phyloP scores from a whole-genome alignment of 2,329 filamentous ascomycete species.

The Bipolaris sorokiniana region DNA sequence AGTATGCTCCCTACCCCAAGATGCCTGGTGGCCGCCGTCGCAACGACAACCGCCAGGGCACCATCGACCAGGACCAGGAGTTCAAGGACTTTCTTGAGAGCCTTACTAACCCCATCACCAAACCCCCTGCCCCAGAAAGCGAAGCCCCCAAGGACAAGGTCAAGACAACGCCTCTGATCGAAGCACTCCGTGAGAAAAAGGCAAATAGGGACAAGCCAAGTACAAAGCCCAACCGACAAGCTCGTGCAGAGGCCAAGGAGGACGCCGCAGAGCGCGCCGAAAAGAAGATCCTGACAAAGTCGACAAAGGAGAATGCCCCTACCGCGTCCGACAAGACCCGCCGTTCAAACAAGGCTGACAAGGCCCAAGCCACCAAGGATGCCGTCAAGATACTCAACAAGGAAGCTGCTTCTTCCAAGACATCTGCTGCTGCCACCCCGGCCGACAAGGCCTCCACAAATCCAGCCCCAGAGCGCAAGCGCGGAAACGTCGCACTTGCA shows the following conservation, averaged over 20 bases:
- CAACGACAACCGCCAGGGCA: constrained; percentile 84
- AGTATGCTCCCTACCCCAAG: constrained; percentile 84
- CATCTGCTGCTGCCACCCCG: constrained; percentile 30
- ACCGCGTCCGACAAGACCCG: constrained; percentile 48
- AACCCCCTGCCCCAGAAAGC: constrained; percentile 60
- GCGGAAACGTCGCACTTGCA: constrained; percentile 60
- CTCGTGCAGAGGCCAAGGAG: constrained; percentile 67
- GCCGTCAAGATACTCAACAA: constrained; percentile 65
- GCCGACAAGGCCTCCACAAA: constrained; percentile 49
- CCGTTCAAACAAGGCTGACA: constrained; percentile 56
- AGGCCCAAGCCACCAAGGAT: constrained; percentile 69
- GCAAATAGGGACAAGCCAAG: constrained; percentile 69
- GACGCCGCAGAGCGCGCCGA: constrained; percentile 60
- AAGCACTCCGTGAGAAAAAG: constrained; percentile 91
- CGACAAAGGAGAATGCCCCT: constrained; percentile 41
- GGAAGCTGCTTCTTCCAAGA: constrained; percentile 47
- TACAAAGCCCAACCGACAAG: constrained; percentile 62
- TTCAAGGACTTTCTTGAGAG: constrained; percentile 92
- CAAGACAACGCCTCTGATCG: constrained; percentile 85
- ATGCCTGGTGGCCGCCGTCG: constrained; percentile 76
- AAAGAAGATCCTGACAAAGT: constrained; percentile 46
- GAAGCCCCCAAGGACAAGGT: constrained; percentile 65
- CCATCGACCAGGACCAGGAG: constrained; percentile 94
- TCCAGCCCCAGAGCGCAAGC: constrained; percentile 56
- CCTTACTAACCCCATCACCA: constrained; percentile 75